Percentiles rank a stretch among this genome's conserved stretches.
phyloP scores from a whole-genome alignment of 2,329 filamentous ascomycete genomes.

The Hymenoscyphus linearis region DNA sequence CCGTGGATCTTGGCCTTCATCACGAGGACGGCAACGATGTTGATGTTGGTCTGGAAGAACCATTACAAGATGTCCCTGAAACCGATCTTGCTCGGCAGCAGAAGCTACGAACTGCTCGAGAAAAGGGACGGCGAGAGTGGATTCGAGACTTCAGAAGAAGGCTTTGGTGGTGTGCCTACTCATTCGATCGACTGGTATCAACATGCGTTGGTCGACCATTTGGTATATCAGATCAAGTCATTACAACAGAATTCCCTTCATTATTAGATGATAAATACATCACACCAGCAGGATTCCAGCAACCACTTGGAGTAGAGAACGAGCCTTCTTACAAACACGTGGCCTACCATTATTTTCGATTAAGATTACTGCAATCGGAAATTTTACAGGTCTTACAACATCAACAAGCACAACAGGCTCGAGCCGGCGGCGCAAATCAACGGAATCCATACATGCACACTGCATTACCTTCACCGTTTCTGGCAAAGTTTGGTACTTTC shows the following conservation, averaged over 20 bases:
- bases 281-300: constrained; percentile 68
- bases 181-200: constrained; percentile 88
- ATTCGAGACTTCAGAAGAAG: constrained; percentile 78
- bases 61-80: constrained; percentile 26
- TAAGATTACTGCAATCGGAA: constrained; percentile 86
- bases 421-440: constrained; percentile 58
- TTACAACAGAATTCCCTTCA: constrained; percentile 92
- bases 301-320: constrained; percentile 45
- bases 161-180: constrained; percentile 97
- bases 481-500: constrained; percentile 79
- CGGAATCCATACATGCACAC: constrained; percentile 71
- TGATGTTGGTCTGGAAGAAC: constrained; percentile 51
- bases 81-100: constrained; percentile 31
- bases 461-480: constrained; percentile 75
- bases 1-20: constrained; percentile 86
- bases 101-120: constrained; percentile 35
- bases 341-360: constrained; percentile 84
- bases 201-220: constrained; percentile 91
- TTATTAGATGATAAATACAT: constrained; percentile 84
- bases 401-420: constrained; percentile 77
- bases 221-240: constrained; percentile 91
- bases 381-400: constrained; percentile 91
- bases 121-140: constrained; percentile 71
- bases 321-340: constrained; percentile 85
- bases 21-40: constrained; percentile 77